A percentile compares a stretch with the other conserved stretches of the same genome.
Conservation (phyloP, 2,329 filamentous ascomycete genomes). For the Achaetomium macrosporum region DNA sequence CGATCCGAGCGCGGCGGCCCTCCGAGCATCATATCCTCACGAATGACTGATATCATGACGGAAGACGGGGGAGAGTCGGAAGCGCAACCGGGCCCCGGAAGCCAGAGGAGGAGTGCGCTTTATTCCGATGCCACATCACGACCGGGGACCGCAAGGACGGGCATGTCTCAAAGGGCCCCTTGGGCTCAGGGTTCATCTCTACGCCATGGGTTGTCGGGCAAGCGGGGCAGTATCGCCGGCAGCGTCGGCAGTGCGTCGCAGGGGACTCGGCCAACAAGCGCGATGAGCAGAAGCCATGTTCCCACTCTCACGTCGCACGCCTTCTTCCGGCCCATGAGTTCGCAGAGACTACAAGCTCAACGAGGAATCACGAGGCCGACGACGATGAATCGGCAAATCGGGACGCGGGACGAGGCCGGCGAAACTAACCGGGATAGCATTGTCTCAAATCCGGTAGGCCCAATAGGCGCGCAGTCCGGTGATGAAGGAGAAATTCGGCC, state of each 20-base stretch:
- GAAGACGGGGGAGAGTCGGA: conserved; percentile 47
- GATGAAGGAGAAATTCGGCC: conserved; percentile 49
- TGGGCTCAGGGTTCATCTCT: conserved; percentile 53
- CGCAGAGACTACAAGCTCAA: conserved; percentile 87
- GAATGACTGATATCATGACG: conserved; percentile 60
- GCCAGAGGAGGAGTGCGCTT: conserved; percentile 35
- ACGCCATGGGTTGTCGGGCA: conserved; percentile 45
- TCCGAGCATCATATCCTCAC: conserved; percentile 64
- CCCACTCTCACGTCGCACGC: conserved; percentile 82
- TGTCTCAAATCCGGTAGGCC: conserved; percentile 43
- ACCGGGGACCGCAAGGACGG: conserved; percentile 50
- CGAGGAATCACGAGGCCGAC: conserved; percentile 52
- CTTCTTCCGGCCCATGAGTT: conserved; percentile 96
- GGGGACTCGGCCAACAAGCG: conserved; percentile 55
- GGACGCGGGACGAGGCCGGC: conserved; percentile 21
- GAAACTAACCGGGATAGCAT: conserved; percentile 52
- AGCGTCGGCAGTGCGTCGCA: conserved; percentile 38
- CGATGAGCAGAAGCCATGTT: conserved; percentile 78
- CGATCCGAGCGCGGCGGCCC: conserved; percentile 42
- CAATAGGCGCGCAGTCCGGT: conserved; percentile 28
- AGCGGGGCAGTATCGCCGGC: conserved; percentile 35
- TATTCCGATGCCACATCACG: conserved; percentile 43
- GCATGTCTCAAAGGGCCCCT: conserved; percentile 44
- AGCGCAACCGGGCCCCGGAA: conserved; percentile 28
- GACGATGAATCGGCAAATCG: conserved; percentile 36